Conservation (phyloP, 2,329 filamentous ascomycete genomes). For the Hortaea werneckii region DNA sequence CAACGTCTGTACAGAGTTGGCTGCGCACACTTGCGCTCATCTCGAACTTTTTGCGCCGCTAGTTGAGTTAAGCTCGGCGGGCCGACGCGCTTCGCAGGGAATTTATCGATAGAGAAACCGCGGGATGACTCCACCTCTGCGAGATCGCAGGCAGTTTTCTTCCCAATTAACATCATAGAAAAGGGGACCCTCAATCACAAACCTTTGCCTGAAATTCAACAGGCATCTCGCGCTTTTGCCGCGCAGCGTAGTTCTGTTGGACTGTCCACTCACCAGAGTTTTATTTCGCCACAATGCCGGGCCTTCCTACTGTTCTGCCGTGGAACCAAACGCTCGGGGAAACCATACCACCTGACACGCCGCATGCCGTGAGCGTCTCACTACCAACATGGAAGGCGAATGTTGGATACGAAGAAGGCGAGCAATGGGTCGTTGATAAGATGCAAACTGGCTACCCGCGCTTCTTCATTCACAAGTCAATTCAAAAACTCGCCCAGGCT, state of each 20-base stretch:
- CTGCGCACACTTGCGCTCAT: not conserved
- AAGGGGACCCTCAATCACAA: not conserved
- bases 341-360: conserved; percentile 66
- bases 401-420: conserved; percentile 86
- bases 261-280: not conserved
- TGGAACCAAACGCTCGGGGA: conserved; percentile 44
- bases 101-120: not conserved
- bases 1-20: too few relatives aligned
- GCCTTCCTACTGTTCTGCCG: conserved; percentile 12
- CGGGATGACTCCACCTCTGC: not conserved
- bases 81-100: not conserved
- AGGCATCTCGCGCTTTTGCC: too few relatives aligned
- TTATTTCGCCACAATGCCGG: conserved; percentile 7
- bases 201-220: not conserved
- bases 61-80: conserved; percentile 1
- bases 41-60: not conserved
- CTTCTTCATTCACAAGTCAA: conserved; percentile 84
- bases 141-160: not conserved
- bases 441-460: conserved; percentile 89
- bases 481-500: conserved; percentile 60
- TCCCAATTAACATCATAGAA: not conserved
- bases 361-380: conserved; percentile 89
- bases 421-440: conserved; percentile 71
- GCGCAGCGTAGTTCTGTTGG: too few relatives aligned
- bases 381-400: conserved; percentile 88